Evolutionary conservation across 2,329 filamentous ascomycete genomes (phyloP), one percentile per base, ranked within the genome.

Genomic region (Aspergillus carbonarius): DNA sequence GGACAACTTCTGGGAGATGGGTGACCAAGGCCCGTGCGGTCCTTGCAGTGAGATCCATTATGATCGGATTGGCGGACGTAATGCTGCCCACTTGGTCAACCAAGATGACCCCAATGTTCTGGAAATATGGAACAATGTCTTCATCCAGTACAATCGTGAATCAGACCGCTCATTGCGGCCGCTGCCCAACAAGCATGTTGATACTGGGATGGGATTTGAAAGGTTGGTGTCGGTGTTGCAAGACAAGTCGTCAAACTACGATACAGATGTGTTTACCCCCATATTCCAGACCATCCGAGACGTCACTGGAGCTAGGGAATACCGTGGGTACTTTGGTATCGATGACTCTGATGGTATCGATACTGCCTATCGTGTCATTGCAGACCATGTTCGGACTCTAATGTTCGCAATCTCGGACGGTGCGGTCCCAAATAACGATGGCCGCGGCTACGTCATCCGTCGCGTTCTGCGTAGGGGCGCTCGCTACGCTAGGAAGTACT

Each of bases 1-100:
- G 80, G 95, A 99, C 80, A 99, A 99, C 80, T 99, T 99, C 80
- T 99, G 95, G 95, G 95, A 98, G 79, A 99, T 99, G 95, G 95
- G 95, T 65, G 95, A 99, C 72, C 92, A 96, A 75, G 95, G 95
- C 27, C 95, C 95, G 55, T 99, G 95, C 74, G 95, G 95, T 57
- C 95, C 95, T 68, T 99, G 95, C 80, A 96, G 91, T 65, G 95
- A 99, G 76, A 84, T 99, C 44, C 95, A 99, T 77, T 98, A 97
- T 78, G 95, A 99, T 80, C 89, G 96, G 75, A 86, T 97, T 66
- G 92, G 92, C 27, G 92, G 93, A 54, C 88, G 95, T 53, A 97
- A 98, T 78, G 95, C 93, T 65, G 85, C 95, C 12, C 81, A 87
- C 70, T 86, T 98, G 15, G 95, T 99, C 76, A 99, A 99, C 78